These are phyloP conservation scores for Candida corydali DNA, from an alignment of 805 yeast species.

Conservation along the genomic window DNA sequence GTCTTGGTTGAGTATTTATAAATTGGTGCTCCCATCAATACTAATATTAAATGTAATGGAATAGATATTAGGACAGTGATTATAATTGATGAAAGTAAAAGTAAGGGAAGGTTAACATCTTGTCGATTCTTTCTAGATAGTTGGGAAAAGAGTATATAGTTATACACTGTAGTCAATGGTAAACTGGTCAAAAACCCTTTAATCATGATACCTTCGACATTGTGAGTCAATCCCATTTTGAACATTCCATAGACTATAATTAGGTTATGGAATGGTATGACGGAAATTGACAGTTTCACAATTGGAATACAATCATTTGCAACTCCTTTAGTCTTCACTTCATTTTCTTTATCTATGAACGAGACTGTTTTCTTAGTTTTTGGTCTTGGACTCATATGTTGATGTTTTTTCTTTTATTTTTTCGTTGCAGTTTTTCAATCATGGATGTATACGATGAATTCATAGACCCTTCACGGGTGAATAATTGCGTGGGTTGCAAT, in stretches of 20 bases:
- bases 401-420: background rate
- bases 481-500: slow-evolving; percentile 53
- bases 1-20: slow-evolving; percentile 52
- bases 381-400: background rate
- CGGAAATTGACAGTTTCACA: slow-evolving; percentile 11
- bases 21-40: slow-evolving; percentile 82
- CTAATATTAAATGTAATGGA: slow-evolving; percentile 37
- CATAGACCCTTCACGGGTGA: slow-evolving; percentile 69
- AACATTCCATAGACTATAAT: slow-evolving; percentile 26
- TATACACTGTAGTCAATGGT: slow-evolving; percentile 21
- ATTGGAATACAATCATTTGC: slow-evolving; percentile 9
- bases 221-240: slow-evolving; percentile 22
- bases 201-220: slow-evolving; percentile 19
- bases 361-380: slow-evolving; percentile 2
- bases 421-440: no score
- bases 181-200: slow-evolving; percentile 23
- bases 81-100: slow-evolving; percentile 24
- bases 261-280: slow-evolving; percentile 29
- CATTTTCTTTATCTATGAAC: slow-evolving; percentile 1
- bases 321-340: background rate
- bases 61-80: slow-evolving; percentile 32
- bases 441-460: slow-evolving; percentile 84
- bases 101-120: slow-evolving; percentile 16
- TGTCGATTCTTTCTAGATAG: slow-evolving; percentile 8
- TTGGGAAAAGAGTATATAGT: slow-evolving; percentile 14